Evolutionary conservation across 2,329 filamentous ascomycete species (phyloP).

Genomic region (Curvularia sp.): DNA sequence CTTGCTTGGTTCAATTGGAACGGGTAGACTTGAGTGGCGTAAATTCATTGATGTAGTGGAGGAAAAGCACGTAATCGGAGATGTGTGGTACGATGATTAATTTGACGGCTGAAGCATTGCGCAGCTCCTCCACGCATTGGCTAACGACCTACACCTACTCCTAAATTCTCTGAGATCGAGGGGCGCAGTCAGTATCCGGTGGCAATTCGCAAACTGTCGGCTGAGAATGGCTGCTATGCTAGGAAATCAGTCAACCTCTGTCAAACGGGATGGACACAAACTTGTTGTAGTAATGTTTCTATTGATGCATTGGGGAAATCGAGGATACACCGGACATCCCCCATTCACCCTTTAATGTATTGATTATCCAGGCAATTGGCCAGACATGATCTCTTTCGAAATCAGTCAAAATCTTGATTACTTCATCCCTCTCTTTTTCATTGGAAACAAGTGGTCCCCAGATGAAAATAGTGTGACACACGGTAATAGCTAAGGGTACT

Average conservation of each 20-base stretch:
- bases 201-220: background rate
- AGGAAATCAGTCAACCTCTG: background rate
- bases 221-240: background rate
- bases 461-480: constrained; percentile 41
- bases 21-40: background rate
- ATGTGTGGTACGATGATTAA: background rate
- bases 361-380: constrained; percentile 44
- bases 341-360: constrained; percentile 38
- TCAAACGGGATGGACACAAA: background rate
- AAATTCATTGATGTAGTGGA: background rate
- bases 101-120: background rate
- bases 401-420: constrained; percentile 31
- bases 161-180: background rate
- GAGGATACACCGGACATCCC: constrained; percentile 15
- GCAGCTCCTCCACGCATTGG: background rate
- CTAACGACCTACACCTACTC: background rate
- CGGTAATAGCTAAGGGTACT: constrained; percentile 31
- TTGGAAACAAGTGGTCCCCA: constrained; percentile 35
- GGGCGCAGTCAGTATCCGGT: no score
- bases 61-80: background rate
- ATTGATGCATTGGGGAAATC: constrained; percentile 1
- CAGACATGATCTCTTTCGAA: constrained; percentile 37
- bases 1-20: background rate
- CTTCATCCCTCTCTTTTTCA: constrained; percentile 27
- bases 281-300: background rate